Evolutionary conservation across 2,329 filamentous ascomycete species (phyloP).

Genomic region (Talaromyces islandicus): DNA sequence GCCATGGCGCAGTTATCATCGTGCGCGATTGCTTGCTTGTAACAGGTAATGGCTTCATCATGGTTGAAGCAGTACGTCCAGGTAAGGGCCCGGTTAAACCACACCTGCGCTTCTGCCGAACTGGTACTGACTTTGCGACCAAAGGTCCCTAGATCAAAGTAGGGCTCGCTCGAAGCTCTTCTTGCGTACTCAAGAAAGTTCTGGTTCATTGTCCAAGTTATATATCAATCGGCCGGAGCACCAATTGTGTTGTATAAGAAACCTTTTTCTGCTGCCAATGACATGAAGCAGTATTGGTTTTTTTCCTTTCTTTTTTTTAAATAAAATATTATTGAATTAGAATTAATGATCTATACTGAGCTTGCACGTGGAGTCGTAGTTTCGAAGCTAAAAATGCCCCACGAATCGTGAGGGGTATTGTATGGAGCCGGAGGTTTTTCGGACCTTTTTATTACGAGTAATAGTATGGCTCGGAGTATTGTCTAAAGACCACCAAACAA

Average conservation of each 20-base stretch:
- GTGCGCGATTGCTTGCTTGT: constrained; percentile 27
- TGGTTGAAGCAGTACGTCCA: constrained; percentile 39
- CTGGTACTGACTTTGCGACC: constrained; percentile 29
- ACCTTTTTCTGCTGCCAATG: not conserved
- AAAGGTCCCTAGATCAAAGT: constrained; percentile 29
- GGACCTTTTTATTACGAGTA: not conserved
- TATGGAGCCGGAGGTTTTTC: constrained; percentile 5
- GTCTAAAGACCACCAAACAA: not conserved
- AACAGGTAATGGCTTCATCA: constrained; percentile 32
- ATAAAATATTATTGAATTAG: not conserved
- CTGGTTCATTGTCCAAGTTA: constrained; percentile 9
- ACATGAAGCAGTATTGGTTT: not conserved
- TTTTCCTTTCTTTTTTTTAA: too few species aligned
- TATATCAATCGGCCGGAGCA: not conserved
- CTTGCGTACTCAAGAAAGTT: not conserved
- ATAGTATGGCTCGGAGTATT: not conserved
- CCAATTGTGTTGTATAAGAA: not conserved
- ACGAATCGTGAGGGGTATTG: not conserved
- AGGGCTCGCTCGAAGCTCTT: constrained; percentile 17
- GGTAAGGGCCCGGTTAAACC: constrained; percentile 33
- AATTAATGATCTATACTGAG: not conserved
- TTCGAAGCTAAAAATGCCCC: not conserved
- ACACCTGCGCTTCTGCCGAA: constrained; percentile 25
- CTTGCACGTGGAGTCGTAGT: not conserved
- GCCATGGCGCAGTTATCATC: constrained; percentile 34